Percentiles rank a stretch among this genome's conserved stretches.
phyloP scores from a whole-genome alignment of 2,329 filamentous ascomycete species.

The Biscogniauxia marginata region DNA sequence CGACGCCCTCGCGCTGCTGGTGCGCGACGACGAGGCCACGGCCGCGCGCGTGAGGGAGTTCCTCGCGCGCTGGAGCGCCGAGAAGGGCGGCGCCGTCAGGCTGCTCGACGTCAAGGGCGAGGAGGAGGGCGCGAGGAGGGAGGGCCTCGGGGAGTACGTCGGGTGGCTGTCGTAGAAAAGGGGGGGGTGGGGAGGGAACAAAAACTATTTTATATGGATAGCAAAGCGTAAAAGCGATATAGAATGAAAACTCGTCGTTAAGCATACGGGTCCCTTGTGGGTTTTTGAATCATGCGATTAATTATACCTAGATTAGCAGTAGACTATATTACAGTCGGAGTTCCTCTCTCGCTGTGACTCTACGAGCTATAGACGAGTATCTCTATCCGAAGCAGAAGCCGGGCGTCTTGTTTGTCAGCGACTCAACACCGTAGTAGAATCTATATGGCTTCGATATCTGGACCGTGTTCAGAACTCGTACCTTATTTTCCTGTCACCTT shows the following conservation, averaged over 20 bases:
- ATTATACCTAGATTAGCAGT: too few relatives aligned
- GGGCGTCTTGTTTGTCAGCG: too few relatives aligned
- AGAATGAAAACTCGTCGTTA: background rate
- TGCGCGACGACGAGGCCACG: constrained; percentile 69
- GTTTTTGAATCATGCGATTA: too few relatives aligned
- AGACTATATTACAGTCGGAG: too few relatives aligned
- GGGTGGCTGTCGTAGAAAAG: constrained; percentile 25
- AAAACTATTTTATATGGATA: background rate
- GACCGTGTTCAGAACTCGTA: too few relatives aligned
- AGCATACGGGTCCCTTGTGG: background rate
- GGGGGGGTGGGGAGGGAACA: background rate
- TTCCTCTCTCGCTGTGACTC: too few relatives aligned
- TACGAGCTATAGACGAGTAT: too few relatives aligned
- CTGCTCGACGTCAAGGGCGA: constrained; percentile 50
- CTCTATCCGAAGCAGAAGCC: too few relatives aligned
- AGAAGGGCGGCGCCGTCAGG: constrained; percentile 62
- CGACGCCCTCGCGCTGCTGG: constrained; percentile 81
- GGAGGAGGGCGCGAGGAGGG: constrained; percentile 32
- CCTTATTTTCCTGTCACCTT: too few relatives aligned
- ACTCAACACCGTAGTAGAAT: too few relatives aligned
- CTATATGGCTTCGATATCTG: too few relatives aligned
- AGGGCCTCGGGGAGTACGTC: constrained; percentile 27
- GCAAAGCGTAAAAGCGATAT: background rate
- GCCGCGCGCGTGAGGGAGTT: constrained; percentile 59
- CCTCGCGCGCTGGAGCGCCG: constrained; percentile 62